These are phyloP conservation scores for Pseudoturritis turrita DNA, from an alignment of 345 rosid genomes.

Conservation along the genomic window DNA sequence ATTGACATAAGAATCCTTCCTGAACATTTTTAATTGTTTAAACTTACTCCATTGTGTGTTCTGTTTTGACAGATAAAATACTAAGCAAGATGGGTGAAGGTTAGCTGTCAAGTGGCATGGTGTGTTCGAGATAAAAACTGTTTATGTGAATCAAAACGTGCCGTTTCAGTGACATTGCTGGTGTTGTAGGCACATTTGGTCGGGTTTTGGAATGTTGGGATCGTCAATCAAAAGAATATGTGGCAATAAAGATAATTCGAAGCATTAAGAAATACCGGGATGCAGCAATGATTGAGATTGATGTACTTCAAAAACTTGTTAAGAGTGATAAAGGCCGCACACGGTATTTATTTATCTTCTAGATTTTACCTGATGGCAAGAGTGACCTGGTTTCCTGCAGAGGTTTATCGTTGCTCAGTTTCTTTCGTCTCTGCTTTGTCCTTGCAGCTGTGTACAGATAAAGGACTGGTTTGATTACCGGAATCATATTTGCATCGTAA, in stretches of 20 bases:
- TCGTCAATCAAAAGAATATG: slow-evolving; percentile 54
- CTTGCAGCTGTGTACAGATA: slow-evolving; percentile 70
- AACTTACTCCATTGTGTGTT: not conserved
- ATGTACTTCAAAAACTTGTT: slow-evolving; percentile 55
- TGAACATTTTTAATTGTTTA: not conserved
- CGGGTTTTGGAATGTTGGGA: slow-evolving; percentile 91
- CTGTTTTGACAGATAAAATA: slow-evolving; percentile 51
- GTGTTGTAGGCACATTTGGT: slow-evolving; percentile 87
- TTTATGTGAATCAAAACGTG: slow-evolving; percentile 53
- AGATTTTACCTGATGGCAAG: slow-evolving; percentile 19
- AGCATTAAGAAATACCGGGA: slow-evolving; percentile 63
- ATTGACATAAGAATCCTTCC: not conserved
- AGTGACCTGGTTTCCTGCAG: not conserved
- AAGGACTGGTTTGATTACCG: slow-evolving; percentile 72
- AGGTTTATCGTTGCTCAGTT: not conserved
- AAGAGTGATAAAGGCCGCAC: slow-evolving; percentile 51
- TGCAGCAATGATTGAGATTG: slow-evolving; percentile 75
- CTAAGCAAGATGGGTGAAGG: slow-evolving; percentile 88
- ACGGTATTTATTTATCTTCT: slow-evolving; percentile 35
- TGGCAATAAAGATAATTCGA: slow-evolving; percentile 62
- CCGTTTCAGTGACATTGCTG: slow-evolving; percentile 61
- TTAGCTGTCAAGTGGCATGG: slow-evolving; percentile 60
- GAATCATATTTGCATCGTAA: slow-evolving; percentile 73
- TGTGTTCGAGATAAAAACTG: slow-evolving; percentile 46
- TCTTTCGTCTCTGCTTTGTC: slow-evolving; percentile 11